phyloP scores from a whole-genome alignment of 164 flowering plant genomes.

The Aristolochia fimbriata region DNA sequence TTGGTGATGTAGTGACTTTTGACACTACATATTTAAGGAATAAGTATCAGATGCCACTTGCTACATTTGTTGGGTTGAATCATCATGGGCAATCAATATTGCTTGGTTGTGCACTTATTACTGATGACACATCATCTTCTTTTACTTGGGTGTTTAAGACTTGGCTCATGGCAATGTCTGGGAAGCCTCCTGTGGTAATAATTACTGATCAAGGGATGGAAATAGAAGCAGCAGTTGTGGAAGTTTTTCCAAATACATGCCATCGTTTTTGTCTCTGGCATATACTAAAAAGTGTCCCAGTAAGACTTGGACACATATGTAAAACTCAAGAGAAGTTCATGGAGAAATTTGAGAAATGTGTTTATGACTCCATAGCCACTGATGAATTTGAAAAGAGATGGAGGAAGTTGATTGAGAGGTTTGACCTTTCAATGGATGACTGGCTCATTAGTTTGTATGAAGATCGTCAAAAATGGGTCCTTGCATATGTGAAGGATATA shows the following conservation, averaged over 20 bases:
- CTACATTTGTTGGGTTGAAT: conserved; percentile 9
- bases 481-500: conserved; percentile 7
- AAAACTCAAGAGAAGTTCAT: neutral
- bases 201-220: conserved; percentile 4
- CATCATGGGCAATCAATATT: conserved; percentile 10
- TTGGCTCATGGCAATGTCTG: conserved; percentile 12
- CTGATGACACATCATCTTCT: conserved; percentile 7
- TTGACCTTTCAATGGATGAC: conserved; percentile 5
- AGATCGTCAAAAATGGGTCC: conserved; percentile 9
- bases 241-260: conserved; percentile 9
- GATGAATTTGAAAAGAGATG: conserved; percentile 11
- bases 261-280: conserved; percentile 8
- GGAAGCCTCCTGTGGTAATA: conserved; percentile 7
- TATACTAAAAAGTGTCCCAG: conserved; percentile 3
- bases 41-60: conserved; percentile 7
- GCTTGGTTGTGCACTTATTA: conserved; percentile 11
- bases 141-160: conserved; percentile 12
- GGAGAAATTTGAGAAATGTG: conserved; percentile 4
- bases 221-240: conserved; percentile 9
- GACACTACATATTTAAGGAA: conserved; percentile 6
- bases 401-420: neutral
- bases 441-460: conserved; percentile 8
- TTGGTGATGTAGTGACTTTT: conserved; percentile 10
- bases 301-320: neutral
- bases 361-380: neutral